A percentile compares a stretch with the other conserved stretches of the same genome.
These are phyloP conservation scores for Tulasnella sp. DNA, from an alignment of 768 basidiomycete genomes.

Conservation along the genomic window DNA sequence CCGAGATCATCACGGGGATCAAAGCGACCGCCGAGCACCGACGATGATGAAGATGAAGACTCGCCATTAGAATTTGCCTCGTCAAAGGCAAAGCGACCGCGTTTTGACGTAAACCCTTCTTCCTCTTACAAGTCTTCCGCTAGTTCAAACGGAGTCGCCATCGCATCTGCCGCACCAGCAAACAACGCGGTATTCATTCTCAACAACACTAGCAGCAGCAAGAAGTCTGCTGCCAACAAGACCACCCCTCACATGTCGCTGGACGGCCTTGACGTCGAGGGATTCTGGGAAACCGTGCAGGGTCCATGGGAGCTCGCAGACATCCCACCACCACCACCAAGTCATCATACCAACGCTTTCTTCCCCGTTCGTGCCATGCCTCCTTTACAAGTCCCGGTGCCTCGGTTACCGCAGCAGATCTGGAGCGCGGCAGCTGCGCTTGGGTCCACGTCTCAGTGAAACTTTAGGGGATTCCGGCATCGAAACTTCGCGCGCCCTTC, in stretches of 20 bases:
- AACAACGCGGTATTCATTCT: slow-evolving; percentile 1
- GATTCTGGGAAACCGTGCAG: slow-evolving; percentile 25
- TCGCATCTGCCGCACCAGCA: slow-evolving; percentile 6
- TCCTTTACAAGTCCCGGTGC: not conserved
- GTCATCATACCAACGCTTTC: slow-evolving; percentile 6
- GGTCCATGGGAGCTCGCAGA: slow-evolving; percentile 17
- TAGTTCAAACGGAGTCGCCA: not conserved
- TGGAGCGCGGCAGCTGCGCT: not conserved
- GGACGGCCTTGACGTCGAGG: not conserved
- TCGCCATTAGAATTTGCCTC: slow-evolving; percentile 1
- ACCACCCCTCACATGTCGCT: not conserved
- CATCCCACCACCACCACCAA: not conserved
- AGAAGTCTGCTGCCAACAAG: not conserved
- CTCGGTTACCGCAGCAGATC: slow-evolving; percentile 8
- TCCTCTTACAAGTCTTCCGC: not conserved
- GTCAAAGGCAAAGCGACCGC: slow-evolving; percentile 14
- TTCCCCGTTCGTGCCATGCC: slow-evolving; percentile 16
- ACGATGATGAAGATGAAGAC: slow-evolving; percentile 3
- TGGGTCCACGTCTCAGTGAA: not conserved
- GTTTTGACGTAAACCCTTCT: not conserved
- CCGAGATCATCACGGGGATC: slow-evolving; percentile 22
- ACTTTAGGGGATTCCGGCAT: not conserved
- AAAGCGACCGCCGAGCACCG: slow-evolving; percentile 11
- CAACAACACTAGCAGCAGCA: not conserved
- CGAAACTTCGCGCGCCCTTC: too few species aligned